Base-by-base conservation (phyloP, 345 rosid species). In the Theobroma cacao region DNA sequence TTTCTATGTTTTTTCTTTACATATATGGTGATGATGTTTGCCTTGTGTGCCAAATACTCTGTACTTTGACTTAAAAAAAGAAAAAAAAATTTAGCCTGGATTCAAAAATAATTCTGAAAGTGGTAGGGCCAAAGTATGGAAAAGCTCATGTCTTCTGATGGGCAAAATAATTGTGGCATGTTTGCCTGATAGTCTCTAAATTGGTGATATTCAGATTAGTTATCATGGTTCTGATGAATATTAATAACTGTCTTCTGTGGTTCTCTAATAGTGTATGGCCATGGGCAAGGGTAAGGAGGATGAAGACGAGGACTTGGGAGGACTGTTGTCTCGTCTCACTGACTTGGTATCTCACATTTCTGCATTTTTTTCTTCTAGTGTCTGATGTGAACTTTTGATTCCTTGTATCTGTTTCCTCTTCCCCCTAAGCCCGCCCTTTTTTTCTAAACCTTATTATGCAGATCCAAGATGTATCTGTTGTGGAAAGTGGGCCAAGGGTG, bases 401-500 rank as follows among this genome's bases (percentile, higher is more conserved):
- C 75, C 38, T 33, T 40, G 59, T 62, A 13, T 47, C 48, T 55
- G 11, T 52, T 70, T 31, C 52, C 73, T 72, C 10, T 45, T 36
- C n/a, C 3, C n/a, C 15, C 33, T 17, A 20, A 30, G 22, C 2
- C 55, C 12, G 12, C 20, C 36, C 3, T 2, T 20, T 47, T 53
- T 30, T 50, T 47, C 24, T 9, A 0, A 77, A 72, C 33, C 26
- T 76, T 47, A 48, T 24, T 62, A n/a, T 73, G 73, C 82, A 93
- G 98, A 82, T 95, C 63, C 90, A 81, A 82, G 98, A 89, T 82
- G 86, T 72, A 60, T 61, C 87, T 53, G 56, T 89, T 40, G 85
- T 95, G 71, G 98, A 95, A 77, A 91, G 87, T 75, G 94, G 90
- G 26, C 98, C 94, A 14, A 80, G 68, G 50, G 89, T 89, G 68